Percentiles rank a stretch among this genome's conserved stretches.
Conservation (phyloP, 129 eudicot genomes). For the Daucus carota region DH1_v3.0 NC_030388.2:21625001-21625500, state of each 20-base stretch:
- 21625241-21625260: conserved; percentile 41
- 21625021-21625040: conserved; percentile 34
- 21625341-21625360: conserved; percentile 30
- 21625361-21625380: too few species aligned
- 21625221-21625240: conserved; percentile 20
- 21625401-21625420: too few species aligned
- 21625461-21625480: too few species aligned
- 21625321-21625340: conserved; percentile 32
- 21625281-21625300: conserved; percentile 58
- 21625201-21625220: conserved; percentile 34
- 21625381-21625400: too few species aligned
- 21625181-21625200: conserved; percentile 25
- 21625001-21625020: conserved; percentile 27
- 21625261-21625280: conserved; percentile 88
- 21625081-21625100: conserved; percentile 34
- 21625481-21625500: too few species aligned
- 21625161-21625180: conserved; percentile 37
- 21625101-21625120: conserved; percentile 32
- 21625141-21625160: conserved; percentile 48
- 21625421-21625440: too few species aligned
- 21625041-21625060: conserved; percentile 31
- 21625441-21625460: too few species aligned
- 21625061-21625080: conserved; percentile 22
- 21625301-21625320: conserved; percentile 44
- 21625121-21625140: conserved; percentile 62